Percentiles rank a stretch among this genome's conserved stretches.
These are phyloP conservation scores for Zygosaccharomyces siamensis DNA, from an alignment of 805 yeast species.

Conservation along the genomic window DNA sequence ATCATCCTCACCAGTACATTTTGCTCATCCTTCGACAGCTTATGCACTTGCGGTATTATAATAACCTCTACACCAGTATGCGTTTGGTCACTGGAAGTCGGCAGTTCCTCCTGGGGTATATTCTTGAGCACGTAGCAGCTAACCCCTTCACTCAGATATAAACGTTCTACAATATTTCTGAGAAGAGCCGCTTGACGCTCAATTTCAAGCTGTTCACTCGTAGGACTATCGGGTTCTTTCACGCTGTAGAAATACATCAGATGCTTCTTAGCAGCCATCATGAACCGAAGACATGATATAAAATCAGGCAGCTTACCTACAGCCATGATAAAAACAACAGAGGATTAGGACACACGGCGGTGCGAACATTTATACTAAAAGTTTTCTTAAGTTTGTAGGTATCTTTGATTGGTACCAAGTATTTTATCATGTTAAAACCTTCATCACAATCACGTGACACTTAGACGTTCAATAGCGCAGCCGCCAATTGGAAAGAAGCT, in stretches of 20 bases:
- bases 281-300: slow-evolving; percentile 18
- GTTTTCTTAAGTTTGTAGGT: neutral
- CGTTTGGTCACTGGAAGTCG: neutral
- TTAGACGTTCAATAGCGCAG: neutral
- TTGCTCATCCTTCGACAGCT: slow-evolving; percentile 14
- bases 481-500: neutral
- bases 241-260: slow-evolving; percentile 18
- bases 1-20: slow-evolving; percentile 13
- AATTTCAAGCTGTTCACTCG: slow-evolving; percentile 6
- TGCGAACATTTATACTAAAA: neutral
- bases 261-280: slow-evolving; percentile 17
- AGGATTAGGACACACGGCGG: no score
- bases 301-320: slow-evolving; percentile 17
- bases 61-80: slow-evolving; percentile 6
- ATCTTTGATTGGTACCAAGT: neutral
- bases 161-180: slow-evolving; percentile 10
- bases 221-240: slow-evolving; percentile 2
- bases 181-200: slow-evolving; percentile 12
- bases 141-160: slow-evolving; percentile 6
- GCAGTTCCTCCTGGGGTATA: slow-evolving; percentile 1
- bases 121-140: slow-evolving; percentile 7
- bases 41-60: slow-evolving; percentile 20
- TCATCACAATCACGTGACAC: neutral
- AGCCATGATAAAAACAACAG: slow-evolving; percentile 1
- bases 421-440: neutral